These are phyloP conservation scores for Euphorbia tirucalli DNA, from an alignment of 345 rosid species.

Conservation along the genomic window DNA sequence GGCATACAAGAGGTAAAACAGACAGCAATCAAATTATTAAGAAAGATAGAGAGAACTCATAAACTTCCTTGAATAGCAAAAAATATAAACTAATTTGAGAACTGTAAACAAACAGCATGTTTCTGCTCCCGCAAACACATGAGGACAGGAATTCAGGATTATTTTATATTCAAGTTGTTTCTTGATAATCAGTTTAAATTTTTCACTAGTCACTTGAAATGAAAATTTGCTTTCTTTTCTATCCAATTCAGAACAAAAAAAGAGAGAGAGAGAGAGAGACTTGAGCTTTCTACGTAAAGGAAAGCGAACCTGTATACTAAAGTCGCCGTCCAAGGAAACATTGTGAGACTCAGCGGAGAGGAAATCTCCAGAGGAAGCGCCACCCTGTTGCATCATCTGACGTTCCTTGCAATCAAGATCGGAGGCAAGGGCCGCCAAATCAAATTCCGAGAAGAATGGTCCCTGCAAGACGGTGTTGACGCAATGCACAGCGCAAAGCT, in stretches of 20 bases:
- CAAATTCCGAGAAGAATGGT: conserved; percentile 92
- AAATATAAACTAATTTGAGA: no score
- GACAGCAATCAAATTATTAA: background rate
- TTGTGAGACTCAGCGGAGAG: conserved; percentile 84
- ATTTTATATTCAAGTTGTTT: background rate
- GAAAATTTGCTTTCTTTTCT: background rate
- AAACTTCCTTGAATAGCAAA: background rate
- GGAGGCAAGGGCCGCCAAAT: conserved; percentile 89
- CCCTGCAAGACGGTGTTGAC: conserved; percentile 94
- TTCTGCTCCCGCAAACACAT: background rate
- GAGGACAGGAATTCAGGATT: background rate
- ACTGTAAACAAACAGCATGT: background rate
- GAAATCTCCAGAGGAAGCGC: conserved; percentile 57
- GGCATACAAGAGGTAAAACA: background rate
- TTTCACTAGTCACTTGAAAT: background rate
- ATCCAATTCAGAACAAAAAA: background rate
- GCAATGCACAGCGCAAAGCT: conserved; percentile 98
- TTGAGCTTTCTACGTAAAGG: no score
- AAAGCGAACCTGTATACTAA: conserved; percentile 80
- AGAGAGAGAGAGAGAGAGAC: no score
- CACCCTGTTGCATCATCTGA: conserved; percentile 60
- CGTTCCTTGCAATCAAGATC: conserved; percentile 87
- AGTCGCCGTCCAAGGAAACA: conserved; percentile 90
- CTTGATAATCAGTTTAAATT: background rate
- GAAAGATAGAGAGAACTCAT: background rate